Base-by-base conservation (phyloP, 1,139 yeast genomes). In the Taphrina communis region DNA sequence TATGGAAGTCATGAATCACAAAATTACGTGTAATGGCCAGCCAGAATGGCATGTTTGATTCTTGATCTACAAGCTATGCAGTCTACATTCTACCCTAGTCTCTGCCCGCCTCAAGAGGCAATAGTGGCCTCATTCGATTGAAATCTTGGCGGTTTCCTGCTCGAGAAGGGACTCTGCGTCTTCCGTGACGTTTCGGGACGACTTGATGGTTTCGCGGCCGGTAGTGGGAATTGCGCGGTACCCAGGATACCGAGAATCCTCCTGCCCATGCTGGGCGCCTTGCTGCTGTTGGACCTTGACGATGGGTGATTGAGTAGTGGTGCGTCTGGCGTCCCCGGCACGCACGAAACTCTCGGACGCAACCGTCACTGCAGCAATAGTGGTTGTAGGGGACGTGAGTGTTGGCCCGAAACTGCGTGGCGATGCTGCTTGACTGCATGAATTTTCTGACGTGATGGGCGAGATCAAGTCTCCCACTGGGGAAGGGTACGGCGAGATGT, bases 401-500 rank as follows among this genome's bases (percentile, higher is more conserved):
- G 31, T 1, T 25, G 31, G 31, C 31, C 31, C 31, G 31, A 25
- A 25, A 25, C 4, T 25, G 31, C 31, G 31, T 25, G 31, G 31
- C 4, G 31, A 25, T 25, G 31, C 31, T 25, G 31, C 31, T 25
- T 25, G 31, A 25, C 31, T 25, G 31, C 4, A 25, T 25, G 31
- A 25, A 4, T 25, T 25, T 1, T 25, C 31, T 4, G 31, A 25
- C 31, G 31, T 25, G 31, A 25, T 25, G 31, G 31, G 31, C 31
- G 31, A 25, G 31, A n/a, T 2, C 48, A 11, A 9, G 55, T 31
- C 55, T 25, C 17, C 48, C 1, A 44, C 25, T n/a, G 60, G 60
- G 0, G 60, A 56, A 6, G 60, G 60, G 50, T 56, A 56, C 50
- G 60, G 60, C 35, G 60, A 56, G 60, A 56, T 14, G 50, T 31